Base-by-base conservation (phyloP, 164 flowering plant genomes). In the Chloranthus sessilifolius region DNA sequence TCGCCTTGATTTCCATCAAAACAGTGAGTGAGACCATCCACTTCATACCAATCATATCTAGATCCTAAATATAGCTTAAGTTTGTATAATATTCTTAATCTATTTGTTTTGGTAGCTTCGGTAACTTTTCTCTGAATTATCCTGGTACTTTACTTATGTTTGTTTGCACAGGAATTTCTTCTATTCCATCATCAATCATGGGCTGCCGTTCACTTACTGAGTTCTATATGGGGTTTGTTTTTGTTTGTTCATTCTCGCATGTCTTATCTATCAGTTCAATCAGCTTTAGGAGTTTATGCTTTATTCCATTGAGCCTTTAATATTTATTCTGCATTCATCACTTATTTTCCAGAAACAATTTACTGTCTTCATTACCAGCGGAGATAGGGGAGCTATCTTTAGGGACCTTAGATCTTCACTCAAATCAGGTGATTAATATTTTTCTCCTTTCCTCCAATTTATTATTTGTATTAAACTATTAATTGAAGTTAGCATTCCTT, bases 341-440 rank as follows among this genome's bases (percentile, higher is more conserved):
- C 42, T 43, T 50, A 34, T 26, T 12, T 63, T 76, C 53, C 65
- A 94, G 99, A 73, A 88, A 74, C 71, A 94, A 94, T 54, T 14
- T 62, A 44, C 67, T 94, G 46, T 66, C 83, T 53, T 60, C 90
- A 43, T 67, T 94, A 54, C 95, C 99, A 35, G 60, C 69, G 19
- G 95, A 81, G 66, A 61, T 94, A 3, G 95, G 95, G 59, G 74
- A 56, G 27, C 83, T 94, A 52, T 70, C 86, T 50, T 60, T 88
- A 43, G 91, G 92, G 50, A 88, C 88, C 37, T 72, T 94, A 25
- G 95, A 94, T 81, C 92, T 94, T 62, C 97, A 80, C 69, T 88
- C 95, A 56, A 94, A 94, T 59, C 79, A 81, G 94, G 99, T 92
- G 50, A 17, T 48, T 41, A 17, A 11, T 56, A 36, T 16, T 60